Evolutionary conservation across 805 yeast genomes (phyloP), one percentile per base, ranked within the genome.

Genomic region (Spathaspora sp.): DNA sequence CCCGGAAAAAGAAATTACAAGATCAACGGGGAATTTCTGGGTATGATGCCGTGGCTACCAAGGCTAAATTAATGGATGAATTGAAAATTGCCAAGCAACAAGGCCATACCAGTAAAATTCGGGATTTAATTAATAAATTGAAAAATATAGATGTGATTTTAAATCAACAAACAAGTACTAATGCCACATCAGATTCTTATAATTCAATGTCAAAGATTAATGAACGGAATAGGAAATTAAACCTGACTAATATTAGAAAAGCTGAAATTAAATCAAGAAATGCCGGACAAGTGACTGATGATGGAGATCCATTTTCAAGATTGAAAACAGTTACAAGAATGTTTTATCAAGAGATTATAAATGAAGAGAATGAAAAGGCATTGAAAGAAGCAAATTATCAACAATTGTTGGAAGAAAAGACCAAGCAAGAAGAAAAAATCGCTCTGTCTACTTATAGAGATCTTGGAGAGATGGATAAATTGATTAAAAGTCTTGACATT

Each of bases 251-350:
- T 46, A 82, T 91, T 58, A 84, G 96, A 62, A 78, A 80, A 60
- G 97, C 96, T 0, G 97, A 92, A 65, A 68, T 83, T 43, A 75
- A 76, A 59, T 82, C 87, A 46, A 79, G 85, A 57, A 82, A 69
- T 58, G 47, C 56, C 14, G 28, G 23, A 12, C 65, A 57, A 57
- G 52, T 50, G 28, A 51, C 52, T 45, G 75, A 81, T 49, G 81
- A 77, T 60, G 76, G 76, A 8, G 89, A 94, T 71, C 98, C 99
- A 19, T 94, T 94, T 69, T 82, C 87, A 58, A 83, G 98, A 66
- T 79, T 94, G 63, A 86, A 89, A 65, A 93, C 98, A 1, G 87
- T 84, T 55, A 89, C 97, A 1, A 82, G 89, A 61, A 82, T 89
- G 54, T 93, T 89, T 68, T 90, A 91, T 62, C 75, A 77, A 52